phyloP scores from a whole-genome alignment of 164 flowering plant genomes.

The Paratinospora sagittata region DNA sequence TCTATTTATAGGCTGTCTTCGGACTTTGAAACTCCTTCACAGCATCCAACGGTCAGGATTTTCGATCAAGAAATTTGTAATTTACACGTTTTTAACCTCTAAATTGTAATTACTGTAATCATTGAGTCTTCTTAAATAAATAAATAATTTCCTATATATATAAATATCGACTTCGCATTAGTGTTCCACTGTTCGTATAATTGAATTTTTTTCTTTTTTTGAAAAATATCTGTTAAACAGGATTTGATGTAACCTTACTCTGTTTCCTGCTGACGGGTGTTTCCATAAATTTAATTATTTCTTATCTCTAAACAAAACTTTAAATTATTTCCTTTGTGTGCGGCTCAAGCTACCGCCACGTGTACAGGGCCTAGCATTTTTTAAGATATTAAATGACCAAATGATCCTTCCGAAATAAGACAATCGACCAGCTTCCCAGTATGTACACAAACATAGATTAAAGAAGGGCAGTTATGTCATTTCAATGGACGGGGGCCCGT shows the following conservation, averaged over 20 bases:
- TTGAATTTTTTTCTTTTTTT: not conserved
- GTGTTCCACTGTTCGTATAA: not conserved
- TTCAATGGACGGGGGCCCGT: not conserved
- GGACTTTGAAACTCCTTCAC: not conserved
- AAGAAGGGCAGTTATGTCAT: not conserved
- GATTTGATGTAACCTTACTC: not conserved
- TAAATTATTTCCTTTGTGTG: not conserved
- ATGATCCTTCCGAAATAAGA: not conserved
- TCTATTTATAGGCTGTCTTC: not conserved
- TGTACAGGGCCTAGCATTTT: not conserved
- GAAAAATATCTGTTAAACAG: not conserved
- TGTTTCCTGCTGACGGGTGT: not conserved
- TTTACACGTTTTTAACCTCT: no score
- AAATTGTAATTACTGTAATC: no score
- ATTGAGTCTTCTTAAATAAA: no score
- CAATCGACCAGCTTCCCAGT: no score
- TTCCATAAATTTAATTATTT: not conserved
- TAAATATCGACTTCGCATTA: no score
- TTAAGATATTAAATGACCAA: not conserved
- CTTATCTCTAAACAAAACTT: no score
- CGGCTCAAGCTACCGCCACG: not conserved
- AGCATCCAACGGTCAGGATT: not conserved
- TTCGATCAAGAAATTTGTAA: no score
- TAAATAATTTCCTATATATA: no score
- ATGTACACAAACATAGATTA: no score